Evolutionary conservation across 2,329 filamentous ascomycete genomes (phyloP).

Genomic region (Neopestalotiopsis sp.): DNA sequence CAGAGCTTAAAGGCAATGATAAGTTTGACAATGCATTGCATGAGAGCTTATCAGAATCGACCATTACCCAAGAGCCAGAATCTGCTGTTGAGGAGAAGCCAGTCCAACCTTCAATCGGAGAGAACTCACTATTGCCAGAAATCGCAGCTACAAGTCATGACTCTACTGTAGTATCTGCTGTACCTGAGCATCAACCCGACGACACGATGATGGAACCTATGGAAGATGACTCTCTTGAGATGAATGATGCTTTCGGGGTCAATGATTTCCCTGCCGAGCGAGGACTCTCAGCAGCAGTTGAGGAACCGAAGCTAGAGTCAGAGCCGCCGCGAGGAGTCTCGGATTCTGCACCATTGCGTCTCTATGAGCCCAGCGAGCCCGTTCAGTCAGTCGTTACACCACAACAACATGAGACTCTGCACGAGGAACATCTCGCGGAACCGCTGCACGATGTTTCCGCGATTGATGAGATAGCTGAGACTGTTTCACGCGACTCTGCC

Average conservation of each 20-base stretch:
- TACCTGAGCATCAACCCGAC: background rate
- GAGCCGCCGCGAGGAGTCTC: background rate
- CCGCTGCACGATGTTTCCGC: background rate
- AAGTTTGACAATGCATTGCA: background rate
- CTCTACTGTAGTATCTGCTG: background rate
- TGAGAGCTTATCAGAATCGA: background rate
- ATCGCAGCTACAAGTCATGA: background rate
- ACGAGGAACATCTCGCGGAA: background rate
- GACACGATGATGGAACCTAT: background rate
- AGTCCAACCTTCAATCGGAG: background rate
- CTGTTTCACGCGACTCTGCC: background rate
- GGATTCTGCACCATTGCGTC: background rate
- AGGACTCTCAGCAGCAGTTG: background rate
- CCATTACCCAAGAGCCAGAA: background rate
- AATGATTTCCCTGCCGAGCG: background rate
- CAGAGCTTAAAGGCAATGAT: background rate
- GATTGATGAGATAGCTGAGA: background rate
- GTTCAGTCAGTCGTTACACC: background rate
- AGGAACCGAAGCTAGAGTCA: background rate
- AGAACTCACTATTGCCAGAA: background rate
- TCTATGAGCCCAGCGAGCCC: background rate
- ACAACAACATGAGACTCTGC: background rate
- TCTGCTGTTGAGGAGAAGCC: background rate
- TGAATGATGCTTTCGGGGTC: background rate
- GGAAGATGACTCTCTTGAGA: background rate